Evolutionary conservation across 192 early-diverging fungal genomes (phyloP), one percentile per base, ranked within the genome.

Genomic region (Backusella australiensis): DNA sequence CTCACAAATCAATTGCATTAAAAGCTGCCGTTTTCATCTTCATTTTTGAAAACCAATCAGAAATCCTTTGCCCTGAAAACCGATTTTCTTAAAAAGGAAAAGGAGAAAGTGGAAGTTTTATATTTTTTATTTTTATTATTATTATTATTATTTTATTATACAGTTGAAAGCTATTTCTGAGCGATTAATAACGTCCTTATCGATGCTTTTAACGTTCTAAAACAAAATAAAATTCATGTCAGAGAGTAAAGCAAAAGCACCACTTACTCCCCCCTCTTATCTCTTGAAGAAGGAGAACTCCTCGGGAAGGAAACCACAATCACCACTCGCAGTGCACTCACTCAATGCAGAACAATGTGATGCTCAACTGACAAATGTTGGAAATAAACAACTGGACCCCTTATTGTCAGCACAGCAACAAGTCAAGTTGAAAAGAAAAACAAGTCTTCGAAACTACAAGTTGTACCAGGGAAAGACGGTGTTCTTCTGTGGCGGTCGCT

Each of bases 401-500:
- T 56, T 56, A 56, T 21, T 21, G 21, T 0, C 53, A 21, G 7
- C 53, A 56, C 11, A 29, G 11, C 21, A 63, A 29, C 56, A 29
- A 14, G 56, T 29, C 9, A 63, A 63, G 26, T 15, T 63, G 12
- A 63, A 63, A 29, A 23, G 56, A 29, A n/a, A 26, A 29, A 63
- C 56, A 29, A 63, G n/a, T 26, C 23, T 72, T 63, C 65, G 80
- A 6, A 81, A 84, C 66, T 87, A 87, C 69, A 78, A 87, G 66
- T n/a, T 82, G 4, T 87, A 81, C 73, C 78, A 80, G n/a, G 86
- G 86, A 29, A 74, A 77, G 72, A 91, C 86, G 80, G 78, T 85
- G 49, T 91, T 90, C 79, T 86, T 88, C 65, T 85, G 86, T 19
- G 78, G 85, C 12, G 91, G 91, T 0, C 87, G 90, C 21, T 77